These are phyloP conservation scores for Filobasidium wieringae DNA, from an alignment of 768 basidiomycete species.

Conservation along the genomic window DNA sequence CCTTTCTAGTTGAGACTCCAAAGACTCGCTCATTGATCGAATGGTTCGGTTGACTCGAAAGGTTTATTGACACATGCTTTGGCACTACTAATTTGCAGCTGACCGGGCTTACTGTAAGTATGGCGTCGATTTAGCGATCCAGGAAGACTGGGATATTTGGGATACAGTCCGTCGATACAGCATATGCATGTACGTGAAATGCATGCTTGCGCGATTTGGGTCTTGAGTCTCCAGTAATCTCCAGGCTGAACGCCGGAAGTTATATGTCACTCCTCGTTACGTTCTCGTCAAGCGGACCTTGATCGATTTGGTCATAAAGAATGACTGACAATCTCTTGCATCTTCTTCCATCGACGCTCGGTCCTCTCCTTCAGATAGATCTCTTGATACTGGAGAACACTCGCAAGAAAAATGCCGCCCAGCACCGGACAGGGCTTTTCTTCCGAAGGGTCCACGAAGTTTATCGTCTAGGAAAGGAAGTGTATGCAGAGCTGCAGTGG, in stretches of 20 bases:
- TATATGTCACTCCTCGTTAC: too few species aligned
- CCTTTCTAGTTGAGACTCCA: background rate
- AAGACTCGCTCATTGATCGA: background rate
- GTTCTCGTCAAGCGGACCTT: too few species aligned
- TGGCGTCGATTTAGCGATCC: too few species aligned
- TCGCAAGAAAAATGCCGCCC: conserved; percentile 2
- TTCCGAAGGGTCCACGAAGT: conserved; percentile 1
- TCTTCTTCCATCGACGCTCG: background rate
- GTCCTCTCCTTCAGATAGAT: conserved; percentile 1
- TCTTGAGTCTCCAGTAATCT: too few species aligned
- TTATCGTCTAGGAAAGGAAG: background rate
- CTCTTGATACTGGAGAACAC: background rate
- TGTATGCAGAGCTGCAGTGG: background rate
- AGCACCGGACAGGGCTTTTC: conserved; percentile 1
- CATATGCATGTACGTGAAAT: too few species aligned
- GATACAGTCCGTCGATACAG: background rate
- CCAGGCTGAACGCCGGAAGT: too few species aligned
- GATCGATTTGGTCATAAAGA: too few species aligned
- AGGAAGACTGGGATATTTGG: too few species aligned
- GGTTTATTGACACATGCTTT: background rate
- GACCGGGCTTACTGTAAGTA: background rate
- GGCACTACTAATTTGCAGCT: background rate
- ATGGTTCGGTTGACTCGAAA: background rate
- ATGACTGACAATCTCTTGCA: too few species aligned
- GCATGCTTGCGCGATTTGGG: too few species aligned